Conservation (phyloP, 1,284 basidiomycete species). For the Leccinum glutinopallens region DNA sequence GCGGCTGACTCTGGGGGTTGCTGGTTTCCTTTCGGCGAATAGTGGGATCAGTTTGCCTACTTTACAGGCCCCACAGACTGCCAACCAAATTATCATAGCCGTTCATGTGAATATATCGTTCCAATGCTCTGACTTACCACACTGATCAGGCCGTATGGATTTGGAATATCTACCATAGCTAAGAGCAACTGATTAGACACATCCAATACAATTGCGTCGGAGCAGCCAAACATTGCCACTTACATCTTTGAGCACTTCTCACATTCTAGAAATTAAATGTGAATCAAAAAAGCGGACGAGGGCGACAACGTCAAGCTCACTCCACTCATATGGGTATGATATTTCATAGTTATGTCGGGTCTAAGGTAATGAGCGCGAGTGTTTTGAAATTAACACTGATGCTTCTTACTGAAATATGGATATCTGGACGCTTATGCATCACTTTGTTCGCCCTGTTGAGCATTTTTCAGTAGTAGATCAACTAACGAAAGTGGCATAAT, state of each 20-base stretch:
- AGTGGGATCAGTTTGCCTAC: constrained; percentile 58
- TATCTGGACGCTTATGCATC: constrained; percentile 62
- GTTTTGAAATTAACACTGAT: constrained; percentile 20
- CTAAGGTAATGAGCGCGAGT: constrained; percentile 38
- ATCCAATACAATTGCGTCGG: neutral
- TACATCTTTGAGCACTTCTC: constrained; percentile 67
- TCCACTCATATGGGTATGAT: constrained; percentile 76
- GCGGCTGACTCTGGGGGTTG: constrained; percentile 46
- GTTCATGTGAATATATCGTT: neutral
- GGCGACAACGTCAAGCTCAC: constrained; percentile 42
- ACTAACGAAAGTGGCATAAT: neutral
- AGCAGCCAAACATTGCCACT: constrained; percentile 22
- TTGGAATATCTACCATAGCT: constrained; percentile 81
- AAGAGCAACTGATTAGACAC: constrained; percentile 13
- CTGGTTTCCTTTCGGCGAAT: constrained; percentile 44
- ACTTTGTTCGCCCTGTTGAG: constrained; percentile 61
- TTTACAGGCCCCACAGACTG: constrained; percentile 54
- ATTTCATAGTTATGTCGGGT: constrained; percentile 79
- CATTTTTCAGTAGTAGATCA: neutral
- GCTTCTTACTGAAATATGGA: constrained; percentile 64
- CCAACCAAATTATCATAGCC: neutral
- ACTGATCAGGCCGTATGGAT: constrained; percentile 70
- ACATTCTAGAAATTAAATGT: constrained; percentile 50
- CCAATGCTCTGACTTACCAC: constrained; percentile 45
- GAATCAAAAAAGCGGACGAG: neutral